Percentiles rank a stretch among this genome's conserved stretches.
Conservation (phyloP, 495 filamentous ascomycete species). For the Aspergillus campestris region DNA sequence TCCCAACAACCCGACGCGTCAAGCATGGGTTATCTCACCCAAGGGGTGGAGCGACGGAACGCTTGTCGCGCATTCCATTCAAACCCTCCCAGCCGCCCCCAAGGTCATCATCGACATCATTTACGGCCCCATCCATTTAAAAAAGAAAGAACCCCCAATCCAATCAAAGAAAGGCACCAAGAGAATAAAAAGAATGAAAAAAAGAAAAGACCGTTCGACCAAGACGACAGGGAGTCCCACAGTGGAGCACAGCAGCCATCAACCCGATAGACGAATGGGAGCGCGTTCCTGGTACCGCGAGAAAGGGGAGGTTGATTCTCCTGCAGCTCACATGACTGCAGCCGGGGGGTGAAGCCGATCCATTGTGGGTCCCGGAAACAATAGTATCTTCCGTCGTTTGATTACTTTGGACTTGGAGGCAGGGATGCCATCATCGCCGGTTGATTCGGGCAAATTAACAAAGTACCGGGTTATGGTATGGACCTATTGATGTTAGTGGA, state of each 20-base stretch:
- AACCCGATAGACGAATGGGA: conserved; percentile 8
- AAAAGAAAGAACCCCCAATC: neutral
- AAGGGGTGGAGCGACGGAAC: too few relatives aligned
- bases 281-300: conserved; percentile 6
- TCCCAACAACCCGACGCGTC: too few relatives aligned
- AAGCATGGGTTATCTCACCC: too few relatives aligned
- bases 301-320: conserved; percentile 8
- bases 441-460: too few relatives aligned
- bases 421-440: too few relatives aligned
- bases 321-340: conserved; percentile 28
- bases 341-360: conserved; percentile 3
- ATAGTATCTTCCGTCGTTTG: too few relatives aligned
- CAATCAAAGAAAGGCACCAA: neutral
- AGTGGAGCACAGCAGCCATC: conserved; percentile 2
- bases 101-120: too few relatives aligned
- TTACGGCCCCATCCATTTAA: neutral
- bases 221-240: conserved; percentile 2
- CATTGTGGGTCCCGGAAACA: neutral
- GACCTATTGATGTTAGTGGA: too few relatives aligned
- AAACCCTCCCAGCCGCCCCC: too few relatives aligned
- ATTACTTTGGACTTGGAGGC: too few relatives aligned
- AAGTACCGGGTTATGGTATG: too few relatives aligned
- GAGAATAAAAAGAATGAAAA: neutral
- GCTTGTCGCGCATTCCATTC: too few relatives aligned
- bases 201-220: neutral